Evolutionary conservation across 192 early-diverging fungal genomes (phyloP).

Genomic region (Chytriomyces confervae): DNA sequence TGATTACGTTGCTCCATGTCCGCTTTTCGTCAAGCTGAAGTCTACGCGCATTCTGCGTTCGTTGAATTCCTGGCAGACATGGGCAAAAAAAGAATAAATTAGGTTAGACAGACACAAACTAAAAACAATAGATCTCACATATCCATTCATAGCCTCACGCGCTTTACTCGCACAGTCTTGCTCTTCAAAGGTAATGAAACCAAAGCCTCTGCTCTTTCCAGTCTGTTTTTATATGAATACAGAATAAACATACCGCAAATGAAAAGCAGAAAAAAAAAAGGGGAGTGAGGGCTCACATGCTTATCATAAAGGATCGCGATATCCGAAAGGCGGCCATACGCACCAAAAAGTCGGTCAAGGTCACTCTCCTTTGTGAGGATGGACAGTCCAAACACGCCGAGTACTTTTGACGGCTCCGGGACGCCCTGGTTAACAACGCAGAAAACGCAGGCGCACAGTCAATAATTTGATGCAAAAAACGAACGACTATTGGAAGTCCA

Average conservation of each 20-base stretch:
- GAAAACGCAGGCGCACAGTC: no score
- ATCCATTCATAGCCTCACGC: constrained; percentile 63
- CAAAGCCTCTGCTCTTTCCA: constrained; percentile 70
- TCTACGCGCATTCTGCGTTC: constrained; percentile 38
- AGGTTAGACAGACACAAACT: constrained; percentile 15
- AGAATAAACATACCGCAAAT: not conserved
- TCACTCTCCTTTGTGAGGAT: constrained; percentile 64
- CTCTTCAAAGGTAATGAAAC: constrained; percentile 65
- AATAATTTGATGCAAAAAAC: not conserved
- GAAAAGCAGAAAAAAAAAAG: not conserved
- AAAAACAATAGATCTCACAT: constrained; percentile 42
- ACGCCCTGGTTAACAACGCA: not conserved
- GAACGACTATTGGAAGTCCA: not conserved
- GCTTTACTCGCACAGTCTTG: constrained; percentile 60
- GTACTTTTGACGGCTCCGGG: constrained; percentile 53
- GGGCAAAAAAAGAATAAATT: constrained; percentile 48
- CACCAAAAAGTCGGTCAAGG: constrained; percentile 63
- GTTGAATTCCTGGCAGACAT: constrained; percentile 25
- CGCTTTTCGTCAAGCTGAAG: constrained; percentile 63
- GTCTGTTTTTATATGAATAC: constrained; percentile 32
- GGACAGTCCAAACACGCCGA: constrained; percentile 76
- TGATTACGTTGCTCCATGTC: constrained; percentile 58
- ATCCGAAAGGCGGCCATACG: constrained; percentile 63
- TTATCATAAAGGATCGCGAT: constrained; percentile 68
- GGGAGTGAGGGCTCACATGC: constrained; percentile 22